phyloP scores from a whole-genome alignment of 345 rosid genomes.

The Salix udensis region DNA sequence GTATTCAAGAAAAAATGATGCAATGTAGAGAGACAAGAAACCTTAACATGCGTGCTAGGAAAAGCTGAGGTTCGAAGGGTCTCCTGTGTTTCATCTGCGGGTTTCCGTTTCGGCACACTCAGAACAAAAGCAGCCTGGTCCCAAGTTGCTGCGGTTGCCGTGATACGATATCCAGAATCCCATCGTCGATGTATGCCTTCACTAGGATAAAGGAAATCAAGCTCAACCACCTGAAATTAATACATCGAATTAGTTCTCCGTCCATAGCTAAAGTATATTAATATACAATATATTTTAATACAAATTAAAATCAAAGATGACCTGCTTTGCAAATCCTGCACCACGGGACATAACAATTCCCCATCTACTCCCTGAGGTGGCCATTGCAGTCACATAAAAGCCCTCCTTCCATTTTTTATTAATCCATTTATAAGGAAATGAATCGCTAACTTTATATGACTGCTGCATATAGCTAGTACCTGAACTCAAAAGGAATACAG shows the following conservation, averaged over 20 bases:
- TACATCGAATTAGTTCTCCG: not conserved
- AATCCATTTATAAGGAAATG: conserved; percentile 95
- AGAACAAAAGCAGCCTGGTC: conserved; percentile 96
- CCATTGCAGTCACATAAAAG: conserved; percentile 86
- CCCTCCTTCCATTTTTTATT: conserved; percentile 98
- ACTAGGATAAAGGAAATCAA: conserved; percentile 94
- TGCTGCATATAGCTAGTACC: conserved; percentile 82
- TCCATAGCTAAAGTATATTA: not conserved
- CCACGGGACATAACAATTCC: conserved; percentile 96
- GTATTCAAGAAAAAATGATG: not conserved
- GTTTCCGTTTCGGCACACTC: conserved; percentile 69
- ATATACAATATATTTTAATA: not conserved
- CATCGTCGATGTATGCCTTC: conserved; percentile 94
- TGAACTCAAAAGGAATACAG: conserved; percentile 21
- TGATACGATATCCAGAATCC: conserved; percentile 83
- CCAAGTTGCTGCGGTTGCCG: conserved; percentile 88
- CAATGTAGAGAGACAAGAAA: conserved; percentile 8
- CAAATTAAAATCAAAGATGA: conserved; percentile 13
- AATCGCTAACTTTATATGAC: conserved; percentile 89
- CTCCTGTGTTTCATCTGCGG: conserved; percentile 87
- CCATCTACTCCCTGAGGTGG: conserved; percentile 93
- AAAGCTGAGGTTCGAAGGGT: conserved; percentile 87
- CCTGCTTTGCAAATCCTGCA: conserved; percentile 82
- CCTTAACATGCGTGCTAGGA: conserved; percentile 94
- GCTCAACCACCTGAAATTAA: conserved; percentile 71